Evolutionary conservation across 352 stramenopile genomes (phyloP), one percentile per base, ranked within the genome.

Genomic region (Phytopythium helicoides): DNA sequence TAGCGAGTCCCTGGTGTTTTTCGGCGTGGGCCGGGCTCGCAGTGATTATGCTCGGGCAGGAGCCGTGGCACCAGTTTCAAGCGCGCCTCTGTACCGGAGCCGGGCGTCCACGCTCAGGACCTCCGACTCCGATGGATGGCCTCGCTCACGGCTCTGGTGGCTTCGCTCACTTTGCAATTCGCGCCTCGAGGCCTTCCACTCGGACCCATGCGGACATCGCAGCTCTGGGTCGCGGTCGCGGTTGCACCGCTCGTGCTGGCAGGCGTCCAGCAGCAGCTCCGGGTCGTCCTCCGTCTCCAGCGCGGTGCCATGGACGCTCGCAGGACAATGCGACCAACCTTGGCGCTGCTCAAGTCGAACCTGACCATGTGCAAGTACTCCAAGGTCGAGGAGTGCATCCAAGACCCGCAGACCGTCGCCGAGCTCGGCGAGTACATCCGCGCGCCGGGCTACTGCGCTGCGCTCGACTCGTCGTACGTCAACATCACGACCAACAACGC

Each of bases 351-450:
- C 36, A 22, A 58, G n/a, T 39, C 54, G n/a, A 50, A 81, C 39
- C 63, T 85, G 9, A 71, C 68, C 44, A 74, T 63, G 62, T 88
- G 78, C 66, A 83, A 54, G 45, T 89, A 86, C 58, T 84, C 78
- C 19, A 83, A 83, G 26, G 71, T 66, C 39, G 54, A 77, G 18
- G 58, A 81, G 38, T 89, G 78, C 51, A 67, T 87, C 39, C 47
- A 81, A 37, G 56, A 81, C 41, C 67, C 71, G 0, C 59, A 54
- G 41, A 55, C 52, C 0, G 54, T 79, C 23, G 26, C 56, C 1
- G 68, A 69, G 21, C 64, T 87, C 48, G 73, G 73, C 3, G 25
- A 52, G 16, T 76, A 73, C 31, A 61, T 72, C 26, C 73, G 69
- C 18, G 62, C 54, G 0, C 58, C 73, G 0, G 76, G 76, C 23